A percentile compares a stretch with the other conserved stretches of the same genome.
phyloP scores from a whole-genome alignment of 73 alveolate genomes.

The Paramecium sexaurelia region DNA sequence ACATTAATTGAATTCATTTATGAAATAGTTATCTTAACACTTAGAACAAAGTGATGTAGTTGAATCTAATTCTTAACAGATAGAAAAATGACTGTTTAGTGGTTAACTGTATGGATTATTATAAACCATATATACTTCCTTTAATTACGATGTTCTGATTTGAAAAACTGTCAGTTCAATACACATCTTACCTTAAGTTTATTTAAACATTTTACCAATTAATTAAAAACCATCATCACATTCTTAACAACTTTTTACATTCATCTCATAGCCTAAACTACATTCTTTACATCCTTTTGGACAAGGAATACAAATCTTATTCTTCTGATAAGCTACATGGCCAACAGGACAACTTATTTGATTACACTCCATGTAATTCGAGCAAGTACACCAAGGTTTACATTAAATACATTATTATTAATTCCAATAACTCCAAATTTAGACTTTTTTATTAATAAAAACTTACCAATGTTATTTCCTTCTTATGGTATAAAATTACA shows the following conservation, averaged over 20 bases:
- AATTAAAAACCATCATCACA: not conserved
- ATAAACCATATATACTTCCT: not conserved
- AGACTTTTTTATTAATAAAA: not conserved
- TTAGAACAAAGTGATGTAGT: not conserved
- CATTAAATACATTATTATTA: not conserved
- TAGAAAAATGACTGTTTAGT: not conserved
- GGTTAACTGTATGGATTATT: not conserved
- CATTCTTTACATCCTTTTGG: not conserved
- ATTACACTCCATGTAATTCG: not conserved
- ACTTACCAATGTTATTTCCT: not conserved
- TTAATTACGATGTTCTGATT: not conserved
- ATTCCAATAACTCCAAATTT: slow-evolving; percentile 21
- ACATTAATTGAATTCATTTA: slow-evolving; percentile 23
- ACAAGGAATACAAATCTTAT: not conserved
- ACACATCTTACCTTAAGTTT: not conserved
- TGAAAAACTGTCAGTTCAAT: not conserved
- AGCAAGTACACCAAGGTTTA: not conserved
- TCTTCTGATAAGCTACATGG: not conserved
- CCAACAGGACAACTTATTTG: slow-evolving; percentile 19
- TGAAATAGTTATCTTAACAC: not conserved
- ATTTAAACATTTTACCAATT: not conserved
- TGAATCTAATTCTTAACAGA: not conserved
- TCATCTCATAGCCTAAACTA: not conserved
- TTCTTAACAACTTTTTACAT: not conserved
- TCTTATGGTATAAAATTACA: not conserved